Base-by-base conservation (phyloP, 202 grass and related monocot species). In the Carex sylvatica region DNA sequence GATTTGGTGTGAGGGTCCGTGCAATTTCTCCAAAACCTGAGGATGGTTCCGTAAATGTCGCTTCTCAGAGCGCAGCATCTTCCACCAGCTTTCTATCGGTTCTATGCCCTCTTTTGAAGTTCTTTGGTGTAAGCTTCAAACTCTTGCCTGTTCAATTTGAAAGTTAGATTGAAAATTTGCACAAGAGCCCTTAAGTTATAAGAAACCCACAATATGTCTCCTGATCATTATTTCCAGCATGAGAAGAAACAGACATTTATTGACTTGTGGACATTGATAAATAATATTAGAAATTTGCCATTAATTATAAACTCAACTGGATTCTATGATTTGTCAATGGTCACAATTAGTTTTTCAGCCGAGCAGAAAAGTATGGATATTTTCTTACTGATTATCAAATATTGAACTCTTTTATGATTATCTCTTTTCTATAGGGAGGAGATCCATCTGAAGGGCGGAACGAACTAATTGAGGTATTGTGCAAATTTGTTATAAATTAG, bases 21-120 rank as follows among this genome's bases (percentile, higher is more conserved):
- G 90, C 87, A 68, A 84, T 69, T 44, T 86, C 86, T 82, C 83
- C 88, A 8, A 83, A 73, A 64, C 35, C 80, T 16, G 88, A 83
- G 3, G 61, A 67, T 22, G 56, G 72, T 70, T 49, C 78, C 42
- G 47, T n/a, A 23, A 76, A 70, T 28, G 78, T 70, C 20, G 71
- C 49, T 49, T 76, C 49, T 44, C 68, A 82, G 65, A 74, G 47
- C 33, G 63, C 61, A 74, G 74, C 78, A 1, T 73, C 87, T 60
- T 26, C 85, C n/a, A 62, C 74, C 62, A 97, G 85, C 74, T 79
- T 97, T 72, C 18, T 94, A 81, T 97, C 94, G 2, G 55, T 92
- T 31, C 87, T 97, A 52, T 97, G 94, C 56, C 94, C 90, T 47
- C 94, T 97, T 65, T 90, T 98, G 78, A 95, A 88, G 55, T 81